phyloP scores from a whole-genome alignment of 345 rosid genomes.

The Cardamine occulta region DNA sequence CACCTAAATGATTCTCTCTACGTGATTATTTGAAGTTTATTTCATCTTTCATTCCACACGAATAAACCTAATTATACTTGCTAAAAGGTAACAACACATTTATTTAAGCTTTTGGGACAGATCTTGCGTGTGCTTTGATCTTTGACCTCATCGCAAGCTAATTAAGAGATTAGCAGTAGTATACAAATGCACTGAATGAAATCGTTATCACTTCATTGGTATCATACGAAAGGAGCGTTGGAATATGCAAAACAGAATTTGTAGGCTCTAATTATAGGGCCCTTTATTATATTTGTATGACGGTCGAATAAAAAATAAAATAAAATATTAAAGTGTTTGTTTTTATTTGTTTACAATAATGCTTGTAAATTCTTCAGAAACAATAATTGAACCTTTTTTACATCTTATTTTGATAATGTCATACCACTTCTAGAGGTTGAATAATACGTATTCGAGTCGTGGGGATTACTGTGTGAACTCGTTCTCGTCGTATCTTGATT shows the following conservation, averaged over 20 bases:
- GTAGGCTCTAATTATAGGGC: not conserved
- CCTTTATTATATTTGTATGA: slow-evolving; percentile 1
- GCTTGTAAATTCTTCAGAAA: not conserved
- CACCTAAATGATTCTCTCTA: not conserved
- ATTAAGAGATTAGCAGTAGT: not conserved
- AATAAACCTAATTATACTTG: not conserved
- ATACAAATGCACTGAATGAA: slow-evolving; percentile 18
- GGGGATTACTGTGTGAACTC: not conserved
- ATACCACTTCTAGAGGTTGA: not conserved
- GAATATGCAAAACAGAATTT: slow-evolving; percentile 10
- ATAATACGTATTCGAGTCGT: not conserved
- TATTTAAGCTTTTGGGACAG: not conserved
- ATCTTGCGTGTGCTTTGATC: slow-evolving; percentile 16
- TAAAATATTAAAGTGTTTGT: not conserved
- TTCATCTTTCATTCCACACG: not conserved
- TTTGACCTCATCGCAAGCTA: slow-evolving; percentile 25
- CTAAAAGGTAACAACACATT: not conserved
- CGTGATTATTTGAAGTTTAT: not conserved
- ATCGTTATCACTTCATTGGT: slow-evolving; percentile 27
- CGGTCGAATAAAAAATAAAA: not conserved
- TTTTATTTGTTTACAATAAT: not conserved
- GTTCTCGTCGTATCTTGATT: not conserved
- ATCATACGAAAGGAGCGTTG: slow-evolving; percentile 5
- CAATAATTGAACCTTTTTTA: not conserved
- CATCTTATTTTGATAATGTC: not conserved